Evolutionary conservation across 495 filamentous ascomycete genomes (phyloP).

Genomic region (Durotheca rogersii): DNA sequence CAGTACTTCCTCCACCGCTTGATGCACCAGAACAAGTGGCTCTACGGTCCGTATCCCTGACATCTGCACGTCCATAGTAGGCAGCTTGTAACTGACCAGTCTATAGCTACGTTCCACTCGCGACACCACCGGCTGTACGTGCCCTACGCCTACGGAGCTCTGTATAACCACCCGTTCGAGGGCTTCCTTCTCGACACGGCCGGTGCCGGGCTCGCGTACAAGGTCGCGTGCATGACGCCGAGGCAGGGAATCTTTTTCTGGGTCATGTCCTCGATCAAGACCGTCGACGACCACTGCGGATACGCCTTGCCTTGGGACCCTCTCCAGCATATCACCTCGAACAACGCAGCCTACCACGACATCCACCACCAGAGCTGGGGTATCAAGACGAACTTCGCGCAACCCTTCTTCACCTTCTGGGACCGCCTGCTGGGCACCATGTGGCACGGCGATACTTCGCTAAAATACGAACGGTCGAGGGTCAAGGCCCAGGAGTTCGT

Average conservation of each 20-base stretch:
- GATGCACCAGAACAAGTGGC: conserved; percentile 94
- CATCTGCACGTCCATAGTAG: background rate
- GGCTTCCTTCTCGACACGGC: conserved; percentile 90
- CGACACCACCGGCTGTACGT: conserved; percentile 95
- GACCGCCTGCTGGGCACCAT: conserved; percentile 69
- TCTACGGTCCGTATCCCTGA: conserved; percentile 74
- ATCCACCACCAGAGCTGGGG: conserved; percentile 99
- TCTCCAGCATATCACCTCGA: conserved; percentile 82
- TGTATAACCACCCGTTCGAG: conserved; percentile 94
- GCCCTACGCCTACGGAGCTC: conserved; percentile 93
- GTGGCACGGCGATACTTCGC: conserved; percentile 62
- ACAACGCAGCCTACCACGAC: conserved; percentile 95
- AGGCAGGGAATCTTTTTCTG: conserved; percentile 86
- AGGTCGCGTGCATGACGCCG: conserved; percentile 70
- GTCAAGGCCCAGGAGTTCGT: conserved; percentile 29
- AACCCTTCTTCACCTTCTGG: conserved; percentile 89
- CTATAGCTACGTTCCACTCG: conserved; percentile 79
- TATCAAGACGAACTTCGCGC: conserved; percentile 78
- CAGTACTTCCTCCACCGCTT: conserved; percentile 93
- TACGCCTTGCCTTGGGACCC: conserved; percentile 96
- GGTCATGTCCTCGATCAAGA: conserved; percentile 83
- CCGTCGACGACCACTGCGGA: conserved; percentile 95
- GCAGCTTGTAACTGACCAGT: conserved; percentile 20
- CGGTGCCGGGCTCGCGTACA: conserved; percentile 79
- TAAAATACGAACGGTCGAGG: conserved; percentile 46